Evolutionary conservation across 768 basidiomycete genomes (phyloP).

Genomic region (Rhodotorula sphaerocarpa): DNA sequence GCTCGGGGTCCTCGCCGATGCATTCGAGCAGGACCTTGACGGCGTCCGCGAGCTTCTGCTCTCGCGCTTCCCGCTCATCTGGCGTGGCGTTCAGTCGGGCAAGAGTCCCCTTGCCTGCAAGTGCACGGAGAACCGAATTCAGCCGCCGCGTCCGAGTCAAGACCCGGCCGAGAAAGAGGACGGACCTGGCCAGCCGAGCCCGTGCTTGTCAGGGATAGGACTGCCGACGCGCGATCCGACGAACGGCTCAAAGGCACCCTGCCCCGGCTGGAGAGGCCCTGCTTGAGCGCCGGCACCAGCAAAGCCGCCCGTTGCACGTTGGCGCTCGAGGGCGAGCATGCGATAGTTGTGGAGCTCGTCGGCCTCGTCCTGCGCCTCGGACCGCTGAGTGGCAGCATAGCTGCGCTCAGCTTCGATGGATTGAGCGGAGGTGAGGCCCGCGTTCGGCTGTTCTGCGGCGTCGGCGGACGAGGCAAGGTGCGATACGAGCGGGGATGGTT

Average conservation of each 20-base stretch:
- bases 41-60: conserved; percentile 65
- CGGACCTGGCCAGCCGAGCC: conserved; percentile 40
- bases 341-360: conserved; percentile 15
- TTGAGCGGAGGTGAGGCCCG: not conserved
- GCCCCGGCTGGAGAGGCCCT: not conserved
- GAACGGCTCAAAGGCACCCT: conserved; percentile 22
- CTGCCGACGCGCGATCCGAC: conserved; percentile 24
- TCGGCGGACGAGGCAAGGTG: not conserved
- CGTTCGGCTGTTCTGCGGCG: not conserved
- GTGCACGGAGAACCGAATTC: not conserved
- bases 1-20: conserved; percentile 94
- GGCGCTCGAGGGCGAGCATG: conserved; percentile 15
- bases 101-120: conserved; percentile 35
- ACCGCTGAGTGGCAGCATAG: not conserved
- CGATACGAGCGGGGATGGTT: not conserved
- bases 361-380: conserved; percentile 6
- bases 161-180: not conserved
- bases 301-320: not conserved
- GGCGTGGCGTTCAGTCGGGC: conserved; percentile 27
- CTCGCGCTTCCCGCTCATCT: conserved; percentile 20
- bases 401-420: conserved; percentile 9
- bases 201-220: conserved; percentile 38
- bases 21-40: conserved; percentile 89
- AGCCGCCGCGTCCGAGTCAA: not conserved
- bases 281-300: not conserved